Conservation (phyloP, 2,329 filamentous ascomycete genomes). For the Fusarium continuum region DNA sequence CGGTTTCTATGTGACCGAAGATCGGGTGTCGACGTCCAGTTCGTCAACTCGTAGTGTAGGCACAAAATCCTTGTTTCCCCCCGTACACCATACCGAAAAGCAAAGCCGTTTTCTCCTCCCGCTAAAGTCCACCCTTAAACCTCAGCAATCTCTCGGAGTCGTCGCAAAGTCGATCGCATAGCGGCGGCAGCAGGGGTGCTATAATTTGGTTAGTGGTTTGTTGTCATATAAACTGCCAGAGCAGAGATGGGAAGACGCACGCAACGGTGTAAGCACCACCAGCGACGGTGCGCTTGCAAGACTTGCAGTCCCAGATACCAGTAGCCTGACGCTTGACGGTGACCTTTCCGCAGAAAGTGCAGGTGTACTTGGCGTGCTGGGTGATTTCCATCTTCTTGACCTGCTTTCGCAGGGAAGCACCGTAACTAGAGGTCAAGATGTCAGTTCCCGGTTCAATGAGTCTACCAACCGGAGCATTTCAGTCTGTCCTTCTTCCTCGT, state of each 20-base stretch:
- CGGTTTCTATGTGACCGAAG: slow-evolving; percentile 52
- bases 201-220: slow-evolving; percentile 45
- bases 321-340: slow-evolving; percentile 90
- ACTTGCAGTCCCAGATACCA: slow-evolving; percentile 97
- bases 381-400: slow-evolving; percentile 99
- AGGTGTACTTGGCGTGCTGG: slow-evolving; percentile 96
- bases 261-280: slow-evolving; percentile 91
- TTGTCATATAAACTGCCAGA: neutral
- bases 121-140: slow-evolving; percentile 66
- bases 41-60: slow-evolving; percentile 56
- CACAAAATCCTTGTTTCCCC: slow-evolving; percentile 55
- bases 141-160: slow-evolving; percentile 97
- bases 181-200: slow-evolving; percentile 93
- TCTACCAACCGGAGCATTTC: slow-evolving; percentile 3
- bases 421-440: slow-evolving; percentile 72
- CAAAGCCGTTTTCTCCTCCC: slow-evolving; percentile 52
- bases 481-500: slow-evolving; percentile 1
- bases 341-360: slow-evolving; percentile 99
- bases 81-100: slow-evolving; percentile 59
- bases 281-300: slow-evolving; percentile 84
- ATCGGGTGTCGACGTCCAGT: slow-evolving; percentile 53
- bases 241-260: slow-evolving; percentile 70
- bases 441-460: slow-evolving; percentile 42
- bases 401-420: slow-evolving; percentile 98
- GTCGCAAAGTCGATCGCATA: slow-evolving; percentile 94